Evolutionary conservation across 2,329 filamentous ascomycete genomes (phyloP), one percentile per base, ranked within the genome.

Genomic region (Scolecobasidium constrictum): DNA sequence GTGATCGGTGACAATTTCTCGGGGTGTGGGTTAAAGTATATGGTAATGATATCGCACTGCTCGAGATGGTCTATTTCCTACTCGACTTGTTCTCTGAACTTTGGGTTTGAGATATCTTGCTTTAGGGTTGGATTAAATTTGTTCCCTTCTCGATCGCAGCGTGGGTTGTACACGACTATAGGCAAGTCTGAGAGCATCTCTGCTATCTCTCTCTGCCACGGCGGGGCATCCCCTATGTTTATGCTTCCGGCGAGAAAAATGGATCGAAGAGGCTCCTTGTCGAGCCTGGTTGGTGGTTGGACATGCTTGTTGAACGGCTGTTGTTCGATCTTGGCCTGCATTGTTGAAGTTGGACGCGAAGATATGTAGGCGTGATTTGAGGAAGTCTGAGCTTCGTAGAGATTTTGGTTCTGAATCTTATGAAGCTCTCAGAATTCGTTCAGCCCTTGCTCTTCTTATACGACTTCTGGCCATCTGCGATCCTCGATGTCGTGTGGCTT

Each of bases 1-100:
- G 70, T 77, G 18, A 80, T 65, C 1, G 74, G 72, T 13, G 34
- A 36, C 18, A 36, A 18, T 5, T 74, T 74, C 36, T 64, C 59
- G 0, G 72, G 75, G 3, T 48, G 57, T 1, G 65, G 60, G 38
- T 73, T 67, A 44, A 81, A 75, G 53, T 72, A 76, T 42, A 81
- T 62, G 20, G 71, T 69, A 4, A 81, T 59, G 4, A 80, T 50
- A 49, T 70, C 65, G 0, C 72, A 72, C 1, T 48, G 46, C 11
- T 73, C 68, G 47, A 76, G 70, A 55, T 66, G 73, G 11, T 68
- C 62, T 1, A 81, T 62, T 59, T 82, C 78, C 77, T 78, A 82
- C 20, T 56, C 34, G 34, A 36, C 34, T 36, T 36, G 34, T 36
- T 36, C 34, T 36, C 18, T 36, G 34, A 36, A 36, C 18, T 36